These are phyloP conservation scores for Backusella westeae DNA, from an alignment of 192 early-diverging fungal species.

Conservation along the genomic window DNA sequence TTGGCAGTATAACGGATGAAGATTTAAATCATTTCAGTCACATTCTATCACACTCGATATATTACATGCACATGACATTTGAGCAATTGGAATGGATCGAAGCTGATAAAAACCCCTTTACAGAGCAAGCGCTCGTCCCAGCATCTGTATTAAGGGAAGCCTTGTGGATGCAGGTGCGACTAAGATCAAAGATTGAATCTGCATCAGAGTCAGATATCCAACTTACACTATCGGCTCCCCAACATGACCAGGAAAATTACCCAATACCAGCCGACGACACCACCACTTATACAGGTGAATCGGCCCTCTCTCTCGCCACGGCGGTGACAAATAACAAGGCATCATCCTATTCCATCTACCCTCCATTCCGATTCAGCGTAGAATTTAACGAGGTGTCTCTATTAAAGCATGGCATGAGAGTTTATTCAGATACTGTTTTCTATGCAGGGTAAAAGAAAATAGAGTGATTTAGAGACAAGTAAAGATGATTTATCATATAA, in stretches of 20 bases:
- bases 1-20: background rate
- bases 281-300: slow-evolving; percentile 32
- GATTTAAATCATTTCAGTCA: slow-evolving; percentile 16
- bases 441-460: slow-evolving; percentile 47
- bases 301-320: slow-evolving; percentile 13
- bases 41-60: slow-evolving; percentile 40
- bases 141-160: slow-evolving; percentile 43
- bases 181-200: slow-evolving; percentile 43
- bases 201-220: slow-evolving; percentile 32
- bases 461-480: no score
- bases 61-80: slow-evolving; percentile 57
- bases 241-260: slow-evolving; percentile 3
- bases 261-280: slow-evolving; percentile 35
- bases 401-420: slow-evolving; percentile 37
- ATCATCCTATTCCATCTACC: slow-evolving; percentile 34
- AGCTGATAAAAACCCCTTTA: slow-evolving; percentile 39
- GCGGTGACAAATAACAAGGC: background rate
- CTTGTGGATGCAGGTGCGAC: slow-evolving; percentile 51
- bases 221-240: slow-evolving; percentile 22
- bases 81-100: slow-evolving; percentile 46
- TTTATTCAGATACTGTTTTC: slow-evolving; percentile 46
- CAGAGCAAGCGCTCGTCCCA: slow-evolving; percentile 28
- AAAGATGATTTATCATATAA: no score
- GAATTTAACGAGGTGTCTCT: slow-evolving; percentile 40
- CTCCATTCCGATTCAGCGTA: slow-evolving; percentile 54